Percentiles rank a stretch among this genome's conserved stretches.
Evolutionary conservation across 2,329 filamentous ascomycete species (phyloP).

Genomic region (Zymoseptoria brevis): DNA sequence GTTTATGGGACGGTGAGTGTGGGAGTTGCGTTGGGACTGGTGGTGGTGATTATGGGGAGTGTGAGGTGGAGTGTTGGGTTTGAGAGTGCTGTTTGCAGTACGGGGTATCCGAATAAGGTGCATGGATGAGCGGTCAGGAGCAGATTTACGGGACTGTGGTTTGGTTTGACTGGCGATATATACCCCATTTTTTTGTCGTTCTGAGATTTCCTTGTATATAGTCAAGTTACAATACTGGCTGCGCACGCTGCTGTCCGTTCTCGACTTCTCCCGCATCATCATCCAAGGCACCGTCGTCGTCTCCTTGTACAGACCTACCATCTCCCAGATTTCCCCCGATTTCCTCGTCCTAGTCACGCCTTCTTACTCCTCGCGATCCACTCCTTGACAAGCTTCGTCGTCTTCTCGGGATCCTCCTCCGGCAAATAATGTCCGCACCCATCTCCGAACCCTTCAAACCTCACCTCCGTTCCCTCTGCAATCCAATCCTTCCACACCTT

Average conservation of each 20-base stretch:
- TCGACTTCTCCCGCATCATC: no score
- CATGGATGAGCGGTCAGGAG: constrained; percentile 13
- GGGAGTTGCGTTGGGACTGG: constrained; percentile 46
- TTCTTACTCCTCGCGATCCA: constrained; percentile 16
- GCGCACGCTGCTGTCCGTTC: no score
- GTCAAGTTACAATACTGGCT: no score
- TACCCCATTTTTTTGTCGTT: no score
- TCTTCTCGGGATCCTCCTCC: constrained; percentile 37
- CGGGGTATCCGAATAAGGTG: constrained; percentile 25
- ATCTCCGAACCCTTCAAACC: constrained; percentile 28
- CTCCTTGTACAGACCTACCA: no score
- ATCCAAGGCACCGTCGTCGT: no score
- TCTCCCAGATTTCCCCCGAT: no score
- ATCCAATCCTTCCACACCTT: constrained; percentile 42
- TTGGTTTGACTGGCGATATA: no score
- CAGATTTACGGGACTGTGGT: not conserved
- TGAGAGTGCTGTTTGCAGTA: constrained; percentile 29
- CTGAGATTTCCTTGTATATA: no score
- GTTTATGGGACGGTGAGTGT: constrained; percentile 59
- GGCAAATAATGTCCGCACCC: constrained; percentile 41
- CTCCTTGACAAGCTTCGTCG: constrained; percentile 23
- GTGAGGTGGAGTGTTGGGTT: constrained; percentile 57
- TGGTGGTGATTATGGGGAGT: constrained; percentile 68
- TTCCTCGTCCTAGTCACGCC: not conserved
- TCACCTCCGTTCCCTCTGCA: constrained; percentile 26